Percentiles rank a stretch among this genome's conserved stretches.
Evolutionary conservation across 371 early-diverging fungal genomes (phyloP).

Genomic region (Mortierella sp.): DNA sequence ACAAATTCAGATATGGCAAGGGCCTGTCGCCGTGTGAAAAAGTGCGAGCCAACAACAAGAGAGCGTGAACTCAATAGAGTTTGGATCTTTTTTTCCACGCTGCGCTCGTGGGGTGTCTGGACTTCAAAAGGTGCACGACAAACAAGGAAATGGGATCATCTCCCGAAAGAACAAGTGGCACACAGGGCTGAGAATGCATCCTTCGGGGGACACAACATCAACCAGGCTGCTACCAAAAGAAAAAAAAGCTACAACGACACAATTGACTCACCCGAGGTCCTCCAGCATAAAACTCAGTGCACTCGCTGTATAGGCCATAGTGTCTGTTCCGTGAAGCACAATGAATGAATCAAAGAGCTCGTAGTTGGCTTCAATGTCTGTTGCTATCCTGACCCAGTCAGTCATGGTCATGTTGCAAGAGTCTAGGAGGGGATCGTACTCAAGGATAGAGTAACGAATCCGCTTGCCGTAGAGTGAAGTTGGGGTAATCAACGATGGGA

Average conservation of each 20-base stretch:
- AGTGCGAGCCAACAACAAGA: slow-evolving; percentile 1
- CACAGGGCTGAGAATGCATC: background rate
- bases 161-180: slow-evolving; percentile 1
- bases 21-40: background rate
- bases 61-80: background rate
- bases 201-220: background rate
- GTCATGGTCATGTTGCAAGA: slow-evolving; percentile 95
- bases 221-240: background rate
- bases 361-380: slow-evolving; percentile 95
- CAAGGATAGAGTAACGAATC: slow-evolving; percentile 89
- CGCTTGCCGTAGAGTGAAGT: slow-evolving; percentile 92
- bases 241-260: slow-evolving; percentile 17
- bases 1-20: background rate
- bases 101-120: background rate
- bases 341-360: slow-evolving; percentile 93
- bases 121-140: background rate
- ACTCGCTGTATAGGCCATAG: slow-evolving; percentile 94
- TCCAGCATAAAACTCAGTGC: slow-evolving; percentile 97
- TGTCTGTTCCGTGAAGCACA: slow-evolving; percentile 94
- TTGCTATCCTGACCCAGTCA: slow-evolving; percentile 96
- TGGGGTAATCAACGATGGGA: slow-evolving; percentile 90
- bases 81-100: no score
- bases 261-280: slow-evolving; percentile 76
- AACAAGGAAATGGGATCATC: slow-evolving; percentile 1
- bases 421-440: slow-evolving; percentile 93